Evolutionary conservation across 2,329 filamentous ascomycete species (phyloP).

Genomic region (Nemania sp.): DNA sequence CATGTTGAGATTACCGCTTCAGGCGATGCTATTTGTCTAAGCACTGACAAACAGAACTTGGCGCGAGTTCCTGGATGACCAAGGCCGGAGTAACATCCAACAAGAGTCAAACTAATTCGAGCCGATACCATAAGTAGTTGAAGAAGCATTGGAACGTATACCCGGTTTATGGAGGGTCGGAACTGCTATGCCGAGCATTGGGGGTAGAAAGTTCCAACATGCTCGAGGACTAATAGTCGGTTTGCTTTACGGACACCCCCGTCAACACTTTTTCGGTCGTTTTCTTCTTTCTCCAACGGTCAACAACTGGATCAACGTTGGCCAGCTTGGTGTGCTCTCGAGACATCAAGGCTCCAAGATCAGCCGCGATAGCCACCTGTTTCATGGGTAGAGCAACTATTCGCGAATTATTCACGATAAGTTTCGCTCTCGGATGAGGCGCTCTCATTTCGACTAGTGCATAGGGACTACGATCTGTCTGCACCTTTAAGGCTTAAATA

Average conservation of each 20-base stretch:
- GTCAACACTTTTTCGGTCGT: neutral
- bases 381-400: neutral
- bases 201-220: neutral
- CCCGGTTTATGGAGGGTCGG: neutral
- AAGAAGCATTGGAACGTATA: neutral
- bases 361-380: neutral
- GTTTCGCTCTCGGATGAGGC: neutral
- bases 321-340: neutral
- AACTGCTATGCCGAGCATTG: neutral
- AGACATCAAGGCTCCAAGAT: neutral
- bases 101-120: neutral
- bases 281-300: neutral
- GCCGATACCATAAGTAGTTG: neutral
- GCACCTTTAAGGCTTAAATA: neutral
- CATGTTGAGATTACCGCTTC: constrained; percentile 9
- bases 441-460: neutral
- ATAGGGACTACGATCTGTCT: neutral
- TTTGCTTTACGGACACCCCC: neutral
- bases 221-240: neutral
- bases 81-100: neutral
- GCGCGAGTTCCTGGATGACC: neutral
- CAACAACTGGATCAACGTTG: neutral
- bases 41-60: neutral
- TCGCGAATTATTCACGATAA: neutral
- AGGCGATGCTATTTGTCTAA: constrained; percentile 15